Percentiles rank a stretch among this genome's conserved stretches.
phyloP scores from a whole-genome alignment of 2,329 filamentous ascomycete species.

The Colletotrichum orbiculare region DNA sequence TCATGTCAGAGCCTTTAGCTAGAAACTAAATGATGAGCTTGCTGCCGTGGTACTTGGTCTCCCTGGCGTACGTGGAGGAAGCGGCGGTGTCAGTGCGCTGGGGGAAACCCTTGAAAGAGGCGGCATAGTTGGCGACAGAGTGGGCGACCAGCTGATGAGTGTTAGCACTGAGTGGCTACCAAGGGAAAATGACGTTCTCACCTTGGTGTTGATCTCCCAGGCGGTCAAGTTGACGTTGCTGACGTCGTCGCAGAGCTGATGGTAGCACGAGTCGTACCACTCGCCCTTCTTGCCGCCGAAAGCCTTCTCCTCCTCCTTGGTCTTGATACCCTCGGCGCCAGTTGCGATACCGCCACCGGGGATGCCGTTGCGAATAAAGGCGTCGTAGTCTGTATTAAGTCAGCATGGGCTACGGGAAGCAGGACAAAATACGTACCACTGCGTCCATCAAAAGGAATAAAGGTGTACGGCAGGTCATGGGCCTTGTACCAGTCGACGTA shows the following conservation, averaged over 20 bases:
- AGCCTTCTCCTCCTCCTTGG: slow-evolving; percentile 68
- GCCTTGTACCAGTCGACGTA: slow-evolving; percentile 75
- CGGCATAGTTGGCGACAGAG: slow-evolving; percentile 76
- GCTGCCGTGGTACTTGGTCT: slow-evolving; percentile 61
- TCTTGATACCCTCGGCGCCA: slow-evolving; percentile 82
- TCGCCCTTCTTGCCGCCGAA: slow-evolving; percentile 78
- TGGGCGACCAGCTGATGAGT: slow-evolving; percentile 71
- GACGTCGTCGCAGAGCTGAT: slow-evolving; percentile 70
- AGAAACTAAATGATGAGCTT: slow-evolving; percentile 55
- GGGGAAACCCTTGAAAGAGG: slow-evolving; percentile 74
- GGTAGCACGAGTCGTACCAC: slow-evolving; percentile 70
- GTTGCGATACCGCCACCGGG: slow-evolving; percentile 81
- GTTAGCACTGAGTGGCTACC: neutral
- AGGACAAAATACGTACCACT: slow-evolving; percentile 49
- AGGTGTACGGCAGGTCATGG: slow-evolving; percentile 72
- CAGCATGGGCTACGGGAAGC: too few species aligned
- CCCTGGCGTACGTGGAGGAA: slow-evolving; percentile 45
- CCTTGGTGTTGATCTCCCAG: slow-evolving; percentile 71
- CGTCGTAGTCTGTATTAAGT: slow-evolving; percentile 71
- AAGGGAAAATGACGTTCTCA: slow-evolving; percentile 43
- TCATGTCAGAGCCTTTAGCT: too few species aligned
- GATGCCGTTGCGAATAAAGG: slow-evolving; percentile 79
- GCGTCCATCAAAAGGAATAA: slow-evolving; percentile 81
- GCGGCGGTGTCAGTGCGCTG: slow-evolving; percentile 54
- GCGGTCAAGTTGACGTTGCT: slow-evolving; percentile 68